Conservation (phyloP, 2,329 filamentous ascomycete genomes). For the Nemania sp. region DNA sequence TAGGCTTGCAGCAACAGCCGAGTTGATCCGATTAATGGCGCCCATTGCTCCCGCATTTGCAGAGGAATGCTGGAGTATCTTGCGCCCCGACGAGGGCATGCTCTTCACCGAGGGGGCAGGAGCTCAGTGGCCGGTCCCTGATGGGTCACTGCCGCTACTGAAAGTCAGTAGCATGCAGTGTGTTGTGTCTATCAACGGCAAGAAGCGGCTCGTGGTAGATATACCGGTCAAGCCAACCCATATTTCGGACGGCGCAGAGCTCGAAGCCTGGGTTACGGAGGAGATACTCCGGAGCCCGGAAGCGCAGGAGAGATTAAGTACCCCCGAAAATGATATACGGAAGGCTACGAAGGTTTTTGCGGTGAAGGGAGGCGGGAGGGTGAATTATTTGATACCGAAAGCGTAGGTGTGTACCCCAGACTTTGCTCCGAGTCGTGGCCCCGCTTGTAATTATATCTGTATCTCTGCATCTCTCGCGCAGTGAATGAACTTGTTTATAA, state of each 20-base stretch:
- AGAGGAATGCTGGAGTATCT: constrained; percentile 75
- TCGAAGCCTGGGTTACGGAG: constrained; percentile 63
- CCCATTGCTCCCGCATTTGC: constrained; percentile 80
- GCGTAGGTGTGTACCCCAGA: too few relatives aligned
- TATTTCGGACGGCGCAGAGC: constrained; percentile 38
- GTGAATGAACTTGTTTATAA: constrained; percentile 1
- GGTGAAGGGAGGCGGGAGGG: constrained; percentile 61
- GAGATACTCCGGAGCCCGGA: constrained; percentile 64
- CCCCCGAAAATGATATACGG: constrained; percentile 48
- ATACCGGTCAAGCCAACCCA: constrained; percentile 57
- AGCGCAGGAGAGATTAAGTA: constrained; percentile 59
- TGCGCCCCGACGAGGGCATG: constrained; percentile 48
- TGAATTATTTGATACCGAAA: constrained; percentile 67
- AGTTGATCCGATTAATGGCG: constrained; percentile 72
- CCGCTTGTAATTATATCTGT: constrained; percentile 15
- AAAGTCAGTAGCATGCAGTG: constrained; percentile 56
- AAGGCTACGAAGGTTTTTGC: constrained; percentile 42
- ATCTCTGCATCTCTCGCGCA: background rate
- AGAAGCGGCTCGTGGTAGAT: constrained; percentile 67
- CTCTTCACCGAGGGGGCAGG: constrained; percentile 46
- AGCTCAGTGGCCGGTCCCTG: constrained; percentile 61
- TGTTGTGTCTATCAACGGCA: constrained; percentile 81
- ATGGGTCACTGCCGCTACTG: constrained; percentile 55
- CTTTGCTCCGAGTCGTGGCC: too few relatives aligned
- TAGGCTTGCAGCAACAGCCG: constrained; percentile 52